Evolutionary conservation across 805 yeast species (phyloP), one percentile per base, ranked within the genome.

Genomic region (Wickerhamiella kurtzmanii): DNA sequence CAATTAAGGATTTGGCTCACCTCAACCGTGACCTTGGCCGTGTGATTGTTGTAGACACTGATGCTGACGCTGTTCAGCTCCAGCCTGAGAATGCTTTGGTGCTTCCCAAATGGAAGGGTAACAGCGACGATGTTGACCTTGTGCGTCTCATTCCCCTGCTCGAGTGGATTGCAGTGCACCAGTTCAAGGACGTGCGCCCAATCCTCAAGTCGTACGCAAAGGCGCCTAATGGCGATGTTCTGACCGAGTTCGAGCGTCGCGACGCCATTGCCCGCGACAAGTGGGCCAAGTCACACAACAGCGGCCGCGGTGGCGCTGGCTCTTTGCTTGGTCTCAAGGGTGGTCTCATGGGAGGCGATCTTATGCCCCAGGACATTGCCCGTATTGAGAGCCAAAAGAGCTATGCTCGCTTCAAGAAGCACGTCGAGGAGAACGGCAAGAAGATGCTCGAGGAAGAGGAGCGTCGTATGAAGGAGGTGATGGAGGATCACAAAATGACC

Each of bases 81-180:
- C 96, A 89, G 69, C 96, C 96, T 2, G 96, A 88, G 57, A 92
- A 92, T 64, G 89, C 95, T n/a, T 76, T 92, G 53, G 79, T 85
- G 50, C 67, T 86, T 64, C 72, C 77, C 53, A 77, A 82, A 51
- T 92, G 98, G 98, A 75, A 73, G 46, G 99, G 99, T 53, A 68
- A 69, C 51, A 73, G 82, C 32, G 95, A 84, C 61, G 96, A 89
- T 64, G 71, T 73, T 48, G 73, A 66, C 51, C 74, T 92, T 59
- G 72, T 92, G 55, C 73, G 73, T 57, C 69, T 88, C 67, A 86
- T 92, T 60, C 96, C 97, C 48, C 80, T 92, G 69, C 76, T 92
- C 56, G 99, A 92, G 69, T 92, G 84, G 68, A 68, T 92, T 50
- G 97, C 96, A 15, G 83, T 95, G 15, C 94, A 86, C 65, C 75